Conservation (phyloP, 306 rosid species). For the Ormosia emarginata region DNA sequence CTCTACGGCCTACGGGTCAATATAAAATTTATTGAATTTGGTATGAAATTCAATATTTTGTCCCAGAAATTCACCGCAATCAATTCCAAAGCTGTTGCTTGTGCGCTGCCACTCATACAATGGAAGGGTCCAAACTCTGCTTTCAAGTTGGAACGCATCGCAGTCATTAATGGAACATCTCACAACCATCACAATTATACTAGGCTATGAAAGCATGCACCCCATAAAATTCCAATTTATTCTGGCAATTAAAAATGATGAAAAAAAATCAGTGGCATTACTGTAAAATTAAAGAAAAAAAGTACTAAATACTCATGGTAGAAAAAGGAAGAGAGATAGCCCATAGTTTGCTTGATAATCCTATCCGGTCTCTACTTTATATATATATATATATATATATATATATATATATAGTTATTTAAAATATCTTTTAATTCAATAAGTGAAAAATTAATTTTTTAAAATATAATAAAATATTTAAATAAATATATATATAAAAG, state of each 20-base stretch:
- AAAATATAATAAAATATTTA: too few relatives aligned
- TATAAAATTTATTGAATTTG: not conserved
- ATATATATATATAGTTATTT: too few relatives aligned
- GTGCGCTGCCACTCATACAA: not conserved
- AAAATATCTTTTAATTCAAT: too few relatives aligned
- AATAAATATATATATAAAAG: too few relatives aligned
- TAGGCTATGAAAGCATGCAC: not conserved
- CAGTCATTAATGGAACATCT: not conserved
- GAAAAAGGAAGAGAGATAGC: not conserved
- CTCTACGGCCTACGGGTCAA: not conserved
- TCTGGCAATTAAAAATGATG: not conserved
- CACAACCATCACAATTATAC: not conserved
- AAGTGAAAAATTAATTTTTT: too few relatives aligned
- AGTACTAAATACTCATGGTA: not conserved
- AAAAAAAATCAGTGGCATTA: conserved; percentile 22
- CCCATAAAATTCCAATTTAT: not conserved
- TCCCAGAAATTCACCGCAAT: not conserved
- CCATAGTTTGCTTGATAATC: not conserved
- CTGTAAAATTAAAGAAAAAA: conserved; percentile 19
- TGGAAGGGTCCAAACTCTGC: not conserved
- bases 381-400: too few relatives aligned
- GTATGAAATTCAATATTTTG: not conserved
- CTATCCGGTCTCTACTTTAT: not conserved
- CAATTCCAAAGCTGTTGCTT: not conserved
- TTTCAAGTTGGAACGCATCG: not conserved